Conservation (phyloP, 176 grass and related monocot genomes). For the Hordeum marinum region DNA sequence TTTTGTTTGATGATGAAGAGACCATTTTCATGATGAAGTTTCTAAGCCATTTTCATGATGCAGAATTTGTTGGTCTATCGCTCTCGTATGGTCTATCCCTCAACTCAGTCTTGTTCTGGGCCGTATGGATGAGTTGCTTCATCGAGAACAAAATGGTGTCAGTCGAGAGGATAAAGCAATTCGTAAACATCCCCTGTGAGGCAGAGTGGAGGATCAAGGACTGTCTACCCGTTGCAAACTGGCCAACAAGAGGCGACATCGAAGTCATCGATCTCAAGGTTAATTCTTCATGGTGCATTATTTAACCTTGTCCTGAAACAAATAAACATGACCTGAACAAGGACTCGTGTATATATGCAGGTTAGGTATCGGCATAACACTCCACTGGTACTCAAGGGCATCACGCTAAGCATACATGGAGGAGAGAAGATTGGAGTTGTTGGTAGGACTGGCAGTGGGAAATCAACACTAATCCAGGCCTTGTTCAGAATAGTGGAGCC, state of each 20-base stretch:
- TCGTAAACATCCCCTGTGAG: conserved; percentile 84
- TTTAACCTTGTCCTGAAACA: neutral
- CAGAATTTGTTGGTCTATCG: conserved; percentile 90
- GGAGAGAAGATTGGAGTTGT: conserved; percentile 95
- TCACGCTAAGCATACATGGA: conserved; percentile 63
- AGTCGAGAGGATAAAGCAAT: conserved; percentile 95
- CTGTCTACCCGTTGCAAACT: conserved; percentile 58
- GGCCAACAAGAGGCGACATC: conserved; percentile 79
- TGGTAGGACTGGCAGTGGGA: conserved; percentile 90
- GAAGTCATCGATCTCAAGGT: conserved; percentile 82
- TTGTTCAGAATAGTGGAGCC: conserved; percentile 97
- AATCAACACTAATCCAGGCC: conserved; percentile 94
- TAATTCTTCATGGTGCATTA: neutral
- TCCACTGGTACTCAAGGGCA: conserved; percentile 90
- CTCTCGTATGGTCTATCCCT: conserved; percentile 96
- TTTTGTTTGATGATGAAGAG: no score
- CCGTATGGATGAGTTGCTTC: conserved; percentile 86
- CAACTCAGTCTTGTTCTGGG: conserved; percentile 71
- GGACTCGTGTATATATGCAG: conserved; percentile 21
- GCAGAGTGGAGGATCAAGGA: conserved; percentile 75
- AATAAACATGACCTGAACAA: conserved; percentile 5
- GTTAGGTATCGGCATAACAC: conserved; percentile 80
- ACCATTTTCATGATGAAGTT: neutral
- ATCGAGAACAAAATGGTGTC: conserved; percentile 97
- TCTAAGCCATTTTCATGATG: conserved; percentile 14